These are phyloP conservation scores for Leishmania gerbilli DNA, from an alignment of 208 protist species.

Conservation along the genomic window DNA sequence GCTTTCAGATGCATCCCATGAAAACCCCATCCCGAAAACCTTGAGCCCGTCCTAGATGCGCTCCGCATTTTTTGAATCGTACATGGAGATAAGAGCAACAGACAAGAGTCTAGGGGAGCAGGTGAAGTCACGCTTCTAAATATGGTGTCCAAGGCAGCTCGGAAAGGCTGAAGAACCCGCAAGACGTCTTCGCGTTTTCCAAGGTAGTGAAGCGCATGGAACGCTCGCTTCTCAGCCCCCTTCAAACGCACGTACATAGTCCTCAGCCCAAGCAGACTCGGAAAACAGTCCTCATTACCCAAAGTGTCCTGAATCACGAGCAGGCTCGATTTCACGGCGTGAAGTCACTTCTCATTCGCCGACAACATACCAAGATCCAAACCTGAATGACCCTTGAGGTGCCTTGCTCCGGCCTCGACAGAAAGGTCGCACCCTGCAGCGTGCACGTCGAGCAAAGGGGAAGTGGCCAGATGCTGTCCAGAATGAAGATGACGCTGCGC, in stretches of 20 bases:
- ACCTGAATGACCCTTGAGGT: constrained; percentile 24
- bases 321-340: neutral
- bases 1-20: constrained; percentile 23
- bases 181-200: neutral
- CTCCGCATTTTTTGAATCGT: constrained; percentile 7
- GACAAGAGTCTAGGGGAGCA: constrained; percentile 22
- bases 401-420: constrained; percentile 28
- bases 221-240: constrained; percentile 21
- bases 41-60: constrained; percentile 17
- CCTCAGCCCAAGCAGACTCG: constrained; percentile 21
- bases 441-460: constrained; percentile 24
- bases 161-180: constrained; percentile 14
- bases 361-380: constrained; percentile 13
- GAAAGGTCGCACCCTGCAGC: constrained; percentile 14
- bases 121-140: constrained; percentile 33
- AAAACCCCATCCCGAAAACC: constrained; percentile 26
- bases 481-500: constrained; percentile 12
- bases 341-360: constrained; percentile 19
- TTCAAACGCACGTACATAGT: constrained; percentile 25
- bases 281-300: constrained; percentile 32
- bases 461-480: constrained; percentile 32
- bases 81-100: constrained; percentile 23
- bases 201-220: constrained; percentile 6
- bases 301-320: constrained; percentile 4
- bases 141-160: constrained; percentile 14